Base-by-base conservation (phyloP, 139 green algal species). In the Axilococcus clingmanii region DNA sequence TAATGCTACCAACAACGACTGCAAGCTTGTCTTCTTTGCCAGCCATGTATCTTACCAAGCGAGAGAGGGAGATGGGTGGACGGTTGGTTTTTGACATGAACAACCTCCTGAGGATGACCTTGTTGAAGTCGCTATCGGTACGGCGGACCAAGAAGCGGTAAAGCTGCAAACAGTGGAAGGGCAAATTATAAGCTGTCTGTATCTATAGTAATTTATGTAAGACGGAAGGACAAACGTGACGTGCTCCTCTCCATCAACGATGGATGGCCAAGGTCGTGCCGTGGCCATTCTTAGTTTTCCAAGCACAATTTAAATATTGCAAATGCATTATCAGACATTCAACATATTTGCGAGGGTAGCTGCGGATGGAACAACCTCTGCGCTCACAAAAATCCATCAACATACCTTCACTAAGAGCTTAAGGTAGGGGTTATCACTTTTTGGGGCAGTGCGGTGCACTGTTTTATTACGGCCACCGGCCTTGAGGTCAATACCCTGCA, bases 401-500 rank as follows among this genome's bases (percentile, higher is more conserved):
- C 66, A 48, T 41, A 97, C 90, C 87, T 99, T 97, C n/a, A 98
- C 91, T 28, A 99, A 76, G 27, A 99, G 79, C 76, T 93, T 91
- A 9, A 97, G 61, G 73, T 99, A 99, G n/a, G 96, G 87, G 85
- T 99, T 97, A 38, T 97, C 74, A 55, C 70, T 87, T 81, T 97
- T 97, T 19, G 88, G 89, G 22, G 89, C 89, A 24, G 75, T 87
- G 47, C 93, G 70, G 40, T 77, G 61, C 29, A 71, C 79, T 71
- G 86, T 90, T 72, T 95, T 98, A 75, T 85, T 94, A 48, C 90
- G 83, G 53, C 93, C 93, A 57, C 92, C 93, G 51, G 93, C 90
- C 20, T 82, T 82, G 36, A 99, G 56, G 75, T 99, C 93, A 74
- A 98, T 94, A 78, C 90, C 93, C 92, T 97, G 75, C 55, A 71